Evolutionary conservation across 1,284 basidiomycete species (phyloP), one percentile per base, ranked within the genome.

Genomic region (Cerrena zonata): DNA sequence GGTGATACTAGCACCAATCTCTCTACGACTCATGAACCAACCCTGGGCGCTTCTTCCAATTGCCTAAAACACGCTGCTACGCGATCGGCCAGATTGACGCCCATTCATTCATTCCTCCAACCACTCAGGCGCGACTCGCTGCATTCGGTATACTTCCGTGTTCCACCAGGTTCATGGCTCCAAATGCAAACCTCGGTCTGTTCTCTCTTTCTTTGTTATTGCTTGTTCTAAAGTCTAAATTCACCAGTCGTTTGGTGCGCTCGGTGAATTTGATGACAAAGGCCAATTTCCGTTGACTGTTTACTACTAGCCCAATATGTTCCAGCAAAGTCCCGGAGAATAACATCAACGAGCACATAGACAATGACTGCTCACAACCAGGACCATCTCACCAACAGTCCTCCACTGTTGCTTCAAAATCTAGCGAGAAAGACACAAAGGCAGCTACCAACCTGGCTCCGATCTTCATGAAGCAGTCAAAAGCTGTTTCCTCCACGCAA

Each of bases 341-440:
- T 42, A 52, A 68, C 52, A 79, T 79, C 49, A 80, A 79, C 58
- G 55, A 52, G 22, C 77, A 79, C 56, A 57, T 79, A n/a, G 76
- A 79, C 51, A 73, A 63, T 47, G 66, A 64, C 48, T 80, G 77
- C 49, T 60, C 63, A 19, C 60, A 67, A 25, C 50, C 60, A 37
- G 52, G 50, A 24, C 45, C 58, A 12, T 44, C 56, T 36, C 45
- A 37, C 10, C 13, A 15, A 22, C 43, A 36, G 18, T 51, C 37
- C 7, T 41, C 3, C 45, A 46, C 13, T 42, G 41, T 15, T 53
- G 49, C 23, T 43, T 43, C 53, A 59, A 53, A 47, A 45, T 50
- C 47, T 57, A 55, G 46, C 41, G 51, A 48, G 22, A 39, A 50
- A 37, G 42, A 45, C 45, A 15, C 30, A 45, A 43, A 53, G 46